Evolutionary conservation across 1,284 basidiomycete species (phyloP).

Genomic region (Jaminaea rosea): DNA sequence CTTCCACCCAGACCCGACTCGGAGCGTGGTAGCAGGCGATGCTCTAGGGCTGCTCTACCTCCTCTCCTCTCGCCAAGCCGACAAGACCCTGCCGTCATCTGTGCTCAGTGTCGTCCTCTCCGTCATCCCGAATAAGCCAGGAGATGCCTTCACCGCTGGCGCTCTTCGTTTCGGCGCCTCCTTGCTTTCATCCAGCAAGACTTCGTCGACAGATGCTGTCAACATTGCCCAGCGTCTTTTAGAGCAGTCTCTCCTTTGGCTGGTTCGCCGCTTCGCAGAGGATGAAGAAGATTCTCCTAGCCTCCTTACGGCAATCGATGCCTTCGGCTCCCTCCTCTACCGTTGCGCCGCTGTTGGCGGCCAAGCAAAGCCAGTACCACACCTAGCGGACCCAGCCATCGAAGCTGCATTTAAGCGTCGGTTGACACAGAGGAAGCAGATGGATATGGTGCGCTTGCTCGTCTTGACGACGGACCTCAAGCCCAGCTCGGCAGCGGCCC

Average conservation of each 20-base stretch:
- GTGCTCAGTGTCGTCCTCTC: not conserved
- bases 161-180: slow-evolving; percentile 3
- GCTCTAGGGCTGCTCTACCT: no score
- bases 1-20: no score
- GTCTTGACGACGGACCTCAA: slow-evolving; percentile 8
- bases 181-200: no score
- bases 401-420: slow-evolving; percentile 59
- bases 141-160: slow-evolving; percentile 1
- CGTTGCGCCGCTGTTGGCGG: not conserved
- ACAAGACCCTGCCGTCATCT: no score
- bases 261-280: slow-evolving; percentile 48
- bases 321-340: slow-evolving; percentile 12
- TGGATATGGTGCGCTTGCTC: slow-evolving; percentile 54
- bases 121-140: slow-evolving; percentile 1
- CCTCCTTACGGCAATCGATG: slow-evolving; percentile 13
- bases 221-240: slow-evolving; percentile 14
- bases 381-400: slow-evolving; percentile 66
- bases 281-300: slow-evolving; percentile 31
- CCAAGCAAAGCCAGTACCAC: slow-evolving; percentile 51
- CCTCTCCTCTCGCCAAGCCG: no score
- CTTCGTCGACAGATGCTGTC: no score
- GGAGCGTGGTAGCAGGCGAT: no score
- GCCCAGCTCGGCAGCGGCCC: slow-evolving; percentile 11
- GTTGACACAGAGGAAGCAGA: slow-evolving; percentile 51
- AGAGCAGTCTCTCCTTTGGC: slow-evolving; percentile 29